Evolutionary conservation across 345 rosid genomes (phyloP).

Genomic region (Passiflora organensis): DNA sequence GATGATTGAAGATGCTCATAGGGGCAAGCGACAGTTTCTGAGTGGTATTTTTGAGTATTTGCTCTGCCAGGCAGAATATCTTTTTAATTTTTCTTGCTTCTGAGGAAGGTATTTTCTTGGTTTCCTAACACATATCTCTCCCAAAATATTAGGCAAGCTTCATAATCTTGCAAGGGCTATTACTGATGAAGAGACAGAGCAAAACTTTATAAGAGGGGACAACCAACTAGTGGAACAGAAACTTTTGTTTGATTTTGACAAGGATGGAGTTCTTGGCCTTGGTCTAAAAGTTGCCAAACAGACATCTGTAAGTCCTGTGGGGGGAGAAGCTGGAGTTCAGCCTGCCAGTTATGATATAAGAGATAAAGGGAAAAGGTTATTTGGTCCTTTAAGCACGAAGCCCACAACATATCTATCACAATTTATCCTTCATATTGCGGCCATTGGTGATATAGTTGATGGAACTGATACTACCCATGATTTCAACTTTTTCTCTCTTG

Average conservation of each 20-base stretch:
- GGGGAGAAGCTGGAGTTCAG: conserved; percentile 42
- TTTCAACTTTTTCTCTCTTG: conserved; percentile 92
- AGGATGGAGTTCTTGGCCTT: conserved; percentile 83
- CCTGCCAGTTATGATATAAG: conserved; percentile 53
- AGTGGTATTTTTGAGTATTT: conserved; percentile 52
- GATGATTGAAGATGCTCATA: conserved; percentile 98
- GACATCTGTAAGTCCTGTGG: conserved; percentile 36
- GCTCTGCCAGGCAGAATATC: conserved; percentile 10
- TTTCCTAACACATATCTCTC: conserved; percentile 23
- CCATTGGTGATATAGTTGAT: conserved; percentile 96
- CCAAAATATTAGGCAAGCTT: conserved; percentile 65
- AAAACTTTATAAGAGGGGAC: conserved; percentile 42
- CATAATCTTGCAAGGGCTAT: conserved; percentile 96
- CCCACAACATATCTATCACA: conserved; percentile 82
- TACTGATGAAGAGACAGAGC: conserved; percentile 81
- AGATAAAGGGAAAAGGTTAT: conserved; percentile 70
- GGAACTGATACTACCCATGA: conserved; percentile 99
- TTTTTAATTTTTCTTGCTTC: conserved; percentile 16
- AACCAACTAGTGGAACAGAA: conserved; percentile 33
- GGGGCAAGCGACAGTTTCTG: conserved; percentile 92
- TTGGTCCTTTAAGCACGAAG: conserved; percentile 75
- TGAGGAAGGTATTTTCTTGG: conserved; percentile 6
- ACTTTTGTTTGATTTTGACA: conserved; percentile 38
- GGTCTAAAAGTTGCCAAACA: conserved; percentile 63
- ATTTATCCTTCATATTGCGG: conserved; percentile 91